These are phyloP conservation scores for Populus trichocarpa DNA, from an alignment of 441 rosid genomes.

Conservation along the genomic window DNA sequence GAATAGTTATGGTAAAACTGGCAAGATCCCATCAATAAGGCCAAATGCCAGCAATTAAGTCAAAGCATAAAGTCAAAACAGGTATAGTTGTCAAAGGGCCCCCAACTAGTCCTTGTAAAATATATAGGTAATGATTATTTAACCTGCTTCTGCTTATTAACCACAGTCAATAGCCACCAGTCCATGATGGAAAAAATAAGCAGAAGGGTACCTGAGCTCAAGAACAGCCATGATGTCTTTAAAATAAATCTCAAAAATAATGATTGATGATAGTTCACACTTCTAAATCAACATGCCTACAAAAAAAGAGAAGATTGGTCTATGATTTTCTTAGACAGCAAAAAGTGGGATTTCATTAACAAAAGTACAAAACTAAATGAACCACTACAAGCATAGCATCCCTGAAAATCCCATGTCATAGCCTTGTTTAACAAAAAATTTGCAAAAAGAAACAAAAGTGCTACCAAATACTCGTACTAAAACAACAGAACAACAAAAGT, in stretches of 20 bases:
- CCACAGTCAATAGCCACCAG: background rate
- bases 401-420: background rate
- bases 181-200: background rate
- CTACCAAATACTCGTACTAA: background rate
- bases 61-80: background rate
- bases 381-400: background rate
- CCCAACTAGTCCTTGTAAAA: background rate
- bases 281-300: background rate
- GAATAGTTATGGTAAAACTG: background rate
- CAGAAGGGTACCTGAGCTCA: background rate
- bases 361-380: background rate
- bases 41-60: background rate
- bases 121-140: background rate
- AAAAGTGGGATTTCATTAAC: background rate
- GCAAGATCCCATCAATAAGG: conserved; percentile 4
- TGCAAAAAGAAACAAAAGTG: background rate
- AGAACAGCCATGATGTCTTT: background rate
- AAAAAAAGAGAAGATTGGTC: background rate
- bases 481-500: background rate
- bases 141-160: background rate
- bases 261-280: background rate
- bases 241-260: background rate
- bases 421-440: background rate
- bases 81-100: background rate
- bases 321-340: background rate